Evolutionary conservation across 192 early-diverging fungal genomes (phyloP), one percentile per base, ranked within the genome.

Genomic region (Mortierella antarctica): DNA sequence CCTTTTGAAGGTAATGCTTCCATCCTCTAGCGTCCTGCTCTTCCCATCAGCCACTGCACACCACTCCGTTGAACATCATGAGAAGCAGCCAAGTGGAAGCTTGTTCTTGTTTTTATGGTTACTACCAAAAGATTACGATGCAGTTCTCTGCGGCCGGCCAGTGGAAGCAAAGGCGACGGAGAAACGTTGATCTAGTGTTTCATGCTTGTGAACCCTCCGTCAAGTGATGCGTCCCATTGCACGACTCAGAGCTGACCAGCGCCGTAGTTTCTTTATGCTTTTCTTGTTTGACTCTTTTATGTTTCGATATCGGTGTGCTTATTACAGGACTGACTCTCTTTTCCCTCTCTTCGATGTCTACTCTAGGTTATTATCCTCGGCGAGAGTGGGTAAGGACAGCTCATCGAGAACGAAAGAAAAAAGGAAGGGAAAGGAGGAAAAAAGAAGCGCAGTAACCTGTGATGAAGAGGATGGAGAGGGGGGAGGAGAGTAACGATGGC

Each of bases 281-380:
- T 62, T 46, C 18, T 53, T 46, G 46, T 42, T 50, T 70, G 57
- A 53, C 57, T 3, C 20, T 54, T 41, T 56, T 31, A n/a, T 46
- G 10, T 58, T 55, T 68, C 31, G 31, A 31, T 31, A 31, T 3
- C 31, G 31, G 1, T 31, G 31, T 31, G 31, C 31, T 31, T 31
- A 31, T 31, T 2, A 31, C 31, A 31, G 1, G 31, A 31, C 31
- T 31, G 31, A 31, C 31, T 2, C 21, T 18, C 54, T 55, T 13
- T 50, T 58, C 23, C 23, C 23, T 44, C 10, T 50, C 17, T 57
- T 67, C 5, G 1, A 18, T 12, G 40, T 40, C 57, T 14, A 7
- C 41, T 51, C 51, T 73, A 94, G 88, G 93, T 94, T 60, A 94
- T 95, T 82, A 95, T 95, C 81, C 83, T 95, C 3, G 94, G 94